Evolutionary conservation across 2,329 filamentous ascomycete species (phyloP).

Genomic region (Gremmenia infestans): DNA sequence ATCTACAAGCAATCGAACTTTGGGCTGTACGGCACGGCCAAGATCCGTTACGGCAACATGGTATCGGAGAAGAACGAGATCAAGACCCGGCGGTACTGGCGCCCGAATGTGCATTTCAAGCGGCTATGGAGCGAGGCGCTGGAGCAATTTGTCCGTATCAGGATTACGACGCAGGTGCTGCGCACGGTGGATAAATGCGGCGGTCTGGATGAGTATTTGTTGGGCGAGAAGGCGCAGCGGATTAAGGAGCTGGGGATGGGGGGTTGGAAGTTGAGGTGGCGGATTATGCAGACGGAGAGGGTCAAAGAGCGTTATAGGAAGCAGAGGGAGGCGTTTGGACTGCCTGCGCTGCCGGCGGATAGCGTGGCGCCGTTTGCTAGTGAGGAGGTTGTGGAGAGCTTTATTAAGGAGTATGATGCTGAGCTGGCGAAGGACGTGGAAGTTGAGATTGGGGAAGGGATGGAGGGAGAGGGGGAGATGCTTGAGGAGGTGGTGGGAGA

Average conservation of each 20-base stretch:
- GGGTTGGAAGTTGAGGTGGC: constrained; percentile 87
- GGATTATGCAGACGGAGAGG: constrained; percentile 72
- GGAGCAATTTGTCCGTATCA: constrained; percentile 57
- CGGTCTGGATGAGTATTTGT: constrained; percentile 85
- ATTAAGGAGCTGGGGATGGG: constrained; percentile 83
- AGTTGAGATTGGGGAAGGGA: constrained; percentile 34
- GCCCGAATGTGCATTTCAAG: constrained; percentile 62
- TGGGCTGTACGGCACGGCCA: constrained; percentile 65
- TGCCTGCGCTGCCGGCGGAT: constrained; percentile 46
- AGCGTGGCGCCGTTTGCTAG: constrained; percentile 33
- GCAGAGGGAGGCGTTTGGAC: constrained; percentile 60
- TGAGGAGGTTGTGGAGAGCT: constrained; percentile 27
- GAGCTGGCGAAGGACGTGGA: constrained; percentile 40
- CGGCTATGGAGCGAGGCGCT: constrained; percentile 61
- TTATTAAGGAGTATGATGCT: constrained; percentile 37
- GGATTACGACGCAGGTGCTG: constrained; percentile 65
- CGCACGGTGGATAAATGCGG: constrained; percentile 78
- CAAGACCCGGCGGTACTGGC: constrained; percentile 70
- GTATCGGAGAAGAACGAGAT: constrained; percentile 62
- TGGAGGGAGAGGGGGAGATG: constrained; percentile 38
- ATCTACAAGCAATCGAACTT: constrained; percentile 77
- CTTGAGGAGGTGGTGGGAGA: constrained; percentile 35
- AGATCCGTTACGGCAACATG: constrained; percentile 76
- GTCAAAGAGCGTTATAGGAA: constrained; percentile 62
- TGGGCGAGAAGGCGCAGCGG: constrained; percentile 71